Base-by-base conservation (phyloP, 192 early-diverging fungal species). In the Piromyces finnis region DNA sequence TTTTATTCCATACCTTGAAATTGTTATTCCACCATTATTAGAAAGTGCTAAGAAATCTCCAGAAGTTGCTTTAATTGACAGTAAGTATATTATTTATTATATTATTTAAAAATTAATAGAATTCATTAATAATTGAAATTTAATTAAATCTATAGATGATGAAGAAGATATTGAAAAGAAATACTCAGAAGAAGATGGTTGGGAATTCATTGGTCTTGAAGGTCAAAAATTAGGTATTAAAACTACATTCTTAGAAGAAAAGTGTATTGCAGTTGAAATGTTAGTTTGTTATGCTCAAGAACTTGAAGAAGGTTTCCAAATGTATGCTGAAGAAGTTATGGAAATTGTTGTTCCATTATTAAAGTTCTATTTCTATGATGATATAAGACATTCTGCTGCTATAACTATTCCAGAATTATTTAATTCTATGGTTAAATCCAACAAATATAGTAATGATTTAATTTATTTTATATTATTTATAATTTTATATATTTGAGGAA, bases 181-280 rank as follows among this genome's bases (percentile, higher is more conserved):
- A 83, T 98, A 95, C 85, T 92, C 94, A 32, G 92, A 94, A 68
- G 97, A 97, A 83, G 97, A 99, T 82, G 97, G 95, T 26, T 99
- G 98, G 98, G 96, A 98, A 88, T 95, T 97, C 88, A 90, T 96
- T 35, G 91, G 87, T 80, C 87, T 97, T 78, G 94, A 94, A 29
- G 96, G 94, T n/a, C 86, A 89, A 86, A 94, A 95, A 83, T 90
- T 99, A 81, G 96, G 95, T 35, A 97, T 99, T 88, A 93, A 93
- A 85, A 98, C 97, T 18, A 92, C 95, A 28, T 88, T 94, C 28
- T 87, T 99, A 81, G 98, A 99, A 85, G 98, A 99, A 82, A 99
- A 99, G 84, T 94, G 93, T 85, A 95, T 94, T 16, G 97, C 98
- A 22, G 93, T 99, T 17, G 96, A 99, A 86, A 98, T 99, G 97